Conservation (phyloP, 2,329 filamentous ascomycete species). For the Pezizomycotina sp. region DNA sequence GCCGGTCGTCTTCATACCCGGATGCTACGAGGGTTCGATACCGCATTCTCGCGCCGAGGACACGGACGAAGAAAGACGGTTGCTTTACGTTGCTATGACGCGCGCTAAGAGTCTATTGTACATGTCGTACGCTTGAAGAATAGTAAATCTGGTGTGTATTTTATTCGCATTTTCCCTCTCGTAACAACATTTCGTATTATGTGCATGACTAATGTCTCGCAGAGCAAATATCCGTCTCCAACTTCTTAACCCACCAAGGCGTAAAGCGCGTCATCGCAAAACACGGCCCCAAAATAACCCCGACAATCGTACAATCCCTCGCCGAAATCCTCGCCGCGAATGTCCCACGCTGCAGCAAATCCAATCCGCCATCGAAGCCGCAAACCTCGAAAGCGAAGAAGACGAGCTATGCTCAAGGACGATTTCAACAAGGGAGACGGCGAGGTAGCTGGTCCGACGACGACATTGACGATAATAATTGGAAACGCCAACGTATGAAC, state of each 20-base stretch:
- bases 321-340: conserved; percentile 22
- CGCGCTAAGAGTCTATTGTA: conserved; percentile 74
- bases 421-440: conserved; percentile 5
- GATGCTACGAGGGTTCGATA: conserved; percentile 76
- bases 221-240: conserved; percentile 22
- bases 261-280: conserved; percentile 28
- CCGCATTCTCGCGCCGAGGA: conserved; percentile 79
- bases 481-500: conserved; percentile 2
- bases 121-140: conserved; percentile 59
- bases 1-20: conserved; percentile 87
- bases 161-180: conserved; percentile 29
- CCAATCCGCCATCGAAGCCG: conserved; percentile 15
- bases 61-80: conserved; percentile 65
- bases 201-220: conserved; percentile 24
- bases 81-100: conserved; percentile 95
- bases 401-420: conserved; percentile 10
- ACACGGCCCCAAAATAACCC: conserved; percentile 26
- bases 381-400: conserved; percentile 12
- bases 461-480: conserved; percentile 3
- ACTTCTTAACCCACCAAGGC: conserved; percentile 21
- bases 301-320: conserved; percentile 21
- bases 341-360: conserved; percentile 21
- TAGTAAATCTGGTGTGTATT: conserved; percentile 28
- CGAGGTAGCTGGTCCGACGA: conserved; percentile 3
- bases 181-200: conserved; percentile 15